phyloP scores from a whole-genome alignment of 1,284 basidiomycete species.

The Ceratobasidium theobromae region DNA sequence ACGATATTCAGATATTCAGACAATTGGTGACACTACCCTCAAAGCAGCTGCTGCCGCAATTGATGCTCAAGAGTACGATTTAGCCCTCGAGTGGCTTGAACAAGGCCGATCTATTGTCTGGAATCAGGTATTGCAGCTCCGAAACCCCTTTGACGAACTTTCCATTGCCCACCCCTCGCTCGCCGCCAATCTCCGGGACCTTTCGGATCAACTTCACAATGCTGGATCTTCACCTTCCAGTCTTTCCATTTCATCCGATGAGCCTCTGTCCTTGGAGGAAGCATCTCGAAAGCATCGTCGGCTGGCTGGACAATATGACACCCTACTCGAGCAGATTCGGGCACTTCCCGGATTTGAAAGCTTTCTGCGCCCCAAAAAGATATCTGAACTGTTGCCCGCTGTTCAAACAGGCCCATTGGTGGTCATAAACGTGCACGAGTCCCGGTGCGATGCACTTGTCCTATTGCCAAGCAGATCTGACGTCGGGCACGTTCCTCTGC shows the following conservation, averaged over 20 bases:
- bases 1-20: background rate
- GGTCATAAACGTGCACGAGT: conserved; percentile 28
- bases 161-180: background rate
- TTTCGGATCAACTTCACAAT: background rate
- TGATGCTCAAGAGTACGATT: no score
- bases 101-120: conserved; percentile 4
- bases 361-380: conserved; percentile 22
- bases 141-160: background rate
- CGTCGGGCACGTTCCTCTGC: background rate
- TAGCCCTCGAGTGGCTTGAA: conserved; percentile 21
- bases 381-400: background rate
- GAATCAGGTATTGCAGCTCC: conserved; percentile 3
- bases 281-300: background rate
- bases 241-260: background rate
- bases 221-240: background rate
- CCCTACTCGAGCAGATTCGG: conserved; percentile 16
- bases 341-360: conserved; percentile 16
- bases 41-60: no score
- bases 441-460: no score
- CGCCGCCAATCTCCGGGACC: background rate
- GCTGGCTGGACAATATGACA: conserved; percentile 11
- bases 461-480: background rate
- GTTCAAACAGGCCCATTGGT: conserved; percentile 24
- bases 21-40: no score
- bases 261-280: background rate